Base-by-base conservation (phyloP, 208 protist species). In the Acanthamoeba triangularis region DNA sequence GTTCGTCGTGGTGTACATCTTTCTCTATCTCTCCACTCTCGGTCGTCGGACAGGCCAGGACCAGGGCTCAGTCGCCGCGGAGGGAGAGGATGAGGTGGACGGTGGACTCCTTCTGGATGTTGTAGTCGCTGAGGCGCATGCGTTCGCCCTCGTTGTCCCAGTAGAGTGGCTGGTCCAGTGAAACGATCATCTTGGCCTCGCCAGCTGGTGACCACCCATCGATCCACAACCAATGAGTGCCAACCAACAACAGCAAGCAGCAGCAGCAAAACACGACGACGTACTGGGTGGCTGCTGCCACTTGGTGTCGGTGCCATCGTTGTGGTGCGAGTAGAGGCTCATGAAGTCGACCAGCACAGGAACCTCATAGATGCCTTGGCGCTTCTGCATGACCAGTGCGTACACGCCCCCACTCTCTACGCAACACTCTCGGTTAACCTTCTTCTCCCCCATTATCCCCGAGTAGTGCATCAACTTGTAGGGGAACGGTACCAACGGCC, bases 61-160 rank as follows among this genome's bases (percentile, higher is more conserved):
- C n/a, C n/a, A n/a, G n/a, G n/a, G n/a, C n/a, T n/a, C n/a, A 85
- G 47, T 85, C 76, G 23, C 76, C 76, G 10, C 76, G 76, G 14
- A 85, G 76, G 44, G 25, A 56, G 41, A 85, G 76, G 76, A 85
- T 85, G 44, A 85, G 76, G 76, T 85, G 76, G 44, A 85, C 11
- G 4, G 76, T 85, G 76, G 13, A 35, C 28, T 85, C 28, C 41
- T 85, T 28, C 35, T 18, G 11, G 23, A 85, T 85, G 76, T 56
- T 56, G 76, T 85, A 85, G 47, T 85, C 76, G 25, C 25, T 7
- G 7, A 85, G 20, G 13, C 23, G 52, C 25, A 11, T 28, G 4
- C 44, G 37, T 23, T 85, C 76, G 44, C 76, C 76, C 47, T 49
- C 76, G 30, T 85, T 35, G 20, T 85, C 76, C 76, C 76, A 85